Percentiles rank a stretch among this genome's conserved stretches.
Conservation (phyloP, 345 rosid genomes). For the Syzygium aromaticum region DNA sequence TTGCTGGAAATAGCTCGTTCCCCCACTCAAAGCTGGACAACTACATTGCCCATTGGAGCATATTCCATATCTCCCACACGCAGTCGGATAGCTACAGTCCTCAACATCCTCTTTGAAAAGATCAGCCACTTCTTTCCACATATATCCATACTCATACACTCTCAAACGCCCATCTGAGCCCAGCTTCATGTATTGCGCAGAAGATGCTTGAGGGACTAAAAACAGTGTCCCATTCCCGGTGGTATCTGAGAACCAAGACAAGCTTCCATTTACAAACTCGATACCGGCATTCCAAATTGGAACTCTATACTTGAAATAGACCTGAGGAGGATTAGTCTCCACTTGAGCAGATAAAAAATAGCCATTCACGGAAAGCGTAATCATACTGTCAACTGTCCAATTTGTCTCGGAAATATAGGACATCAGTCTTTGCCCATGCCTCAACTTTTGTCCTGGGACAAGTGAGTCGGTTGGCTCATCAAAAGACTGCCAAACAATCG, state of each 20-base stretch:
- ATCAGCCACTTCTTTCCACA: background rate
- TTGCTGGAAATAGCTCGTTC: background rate
- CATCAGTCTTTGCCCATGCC: background rate
- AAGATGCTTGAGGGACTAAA: background rate
- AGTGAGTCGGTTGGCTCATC: background rate
- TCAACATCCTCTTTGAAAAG: fast-evolving
- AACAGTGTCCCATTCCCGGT: fast-evolving
- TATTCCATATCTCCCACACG: background rate
- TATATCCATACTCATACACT: background rate
- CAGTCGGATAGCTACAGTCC: background rate
- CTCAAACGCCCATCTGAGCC: constrained; percentile 14
- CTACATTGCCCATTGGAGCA: background rate
- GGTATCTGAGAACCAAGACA: background rate
- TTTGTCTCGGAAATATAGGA: background rate
- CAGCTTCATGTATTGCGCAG: constrained; percentile 3
- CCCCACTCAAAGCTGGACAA: background rate
- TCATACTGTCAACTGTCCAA: background rate
- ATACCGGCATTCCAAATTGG: no score
- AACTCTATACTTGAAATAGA: background rate
- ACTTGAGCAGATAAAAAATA: constrained; percentile 1
- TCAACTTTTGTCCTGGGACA: background rate
- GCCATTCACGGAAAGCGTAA: background rate
- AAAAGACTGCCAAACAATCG: background rate
- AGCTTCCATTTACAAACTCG: background rate
- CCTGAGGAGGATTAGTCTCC: constrained; percentile 3